Percentiles rank a stretch among this genome's conserved stretches.
Evolutionary conservation across 768 basidiomycete species (phyloP).

Genomic region (Phallus indusiatus): DNA sequence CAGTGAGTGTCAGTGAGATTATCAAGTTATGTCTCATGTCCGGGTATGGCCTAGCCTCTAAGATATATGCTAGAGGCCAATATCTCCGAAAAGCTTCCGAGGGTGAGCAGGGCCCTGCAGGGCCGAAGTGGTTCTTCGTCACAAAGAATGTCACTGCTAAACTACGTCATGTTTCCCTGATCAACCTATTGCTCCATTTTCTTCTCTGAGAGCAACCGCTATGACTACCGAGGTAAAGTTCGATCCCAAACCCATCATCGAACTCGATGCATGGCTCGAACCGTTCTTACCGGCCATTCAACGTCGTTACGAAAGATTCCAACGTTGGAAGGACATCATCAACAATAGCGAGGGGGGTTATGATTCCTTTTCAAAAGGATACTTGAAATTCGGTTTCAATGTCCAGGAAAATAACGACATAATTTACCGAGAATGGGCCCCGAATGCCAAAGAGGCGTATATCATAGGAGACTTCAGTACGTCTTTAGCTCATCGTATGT

Average conservation of each 20-base stretch:
- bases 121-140: neutral
- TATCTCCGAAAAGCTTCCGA: neutral
- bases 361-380: conserved; percentile 71
- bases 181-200: neutral
- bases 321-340: conserved; percentile 69
- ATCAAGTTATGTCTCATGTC: neutral
- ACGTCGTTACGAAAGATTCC: conserved; percentile 57
- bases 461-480: conserved; percentile 96
- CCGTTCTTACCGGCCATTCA: conserved; percentile 62
- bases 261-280: conserved; percentile 65
- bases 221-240: conserved; percentile 19
- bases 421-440: conserved; percentile 93
- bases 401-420: conserved; percentile 58
- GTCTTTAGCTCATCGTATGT: conserved; percentile 24
- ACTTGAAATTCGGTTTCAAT: conserved; percentile 71
- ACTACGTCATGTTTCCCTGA: neutral
- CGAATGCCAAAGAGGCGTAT: conserved; percentile 71
- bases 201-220: neutral
- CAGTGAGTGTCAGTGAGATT: neutral
- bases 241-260: conserved; percentile 46
- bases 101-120: too few relatives aligned
- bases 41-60: neutral
- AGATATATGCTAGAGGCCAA: neutral
- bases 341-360: conserved; percentile 76
- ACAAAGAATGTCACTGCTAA: neutral